phyloP scores from a whole-genome alignment of 768 basidiomycete species.

The Collybia mongolica region DNA sequence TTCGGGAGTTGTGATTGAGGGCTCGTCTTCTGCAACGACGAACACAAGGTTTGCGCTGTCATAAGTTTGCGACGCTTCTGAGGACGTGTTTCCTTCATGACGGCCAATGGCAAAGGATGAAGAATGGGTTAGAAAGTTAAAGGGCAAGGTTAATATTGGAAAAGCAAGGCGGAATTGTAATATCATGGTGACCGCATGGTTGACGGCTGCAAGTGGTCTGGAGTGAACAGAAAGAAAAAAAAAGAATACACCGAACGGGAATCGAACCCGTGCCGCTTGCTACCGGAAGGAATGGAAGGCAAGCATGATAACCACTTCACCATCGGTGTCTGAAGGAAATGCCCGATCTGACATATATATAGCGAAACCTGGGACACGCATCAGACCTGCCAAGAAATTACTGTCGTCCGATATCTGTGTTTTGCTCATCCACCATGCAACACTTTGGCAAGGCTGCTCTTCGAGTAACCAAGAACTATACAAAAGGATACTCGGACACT shows the following conservation, averaged over 20 bases:
- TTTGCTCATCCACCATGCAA: constrained; percentile 46
- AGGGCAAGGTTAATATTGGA: background rate
- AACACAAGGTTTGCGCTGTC: background rate
- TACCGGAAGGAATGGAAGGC: constrained; percentile 60
- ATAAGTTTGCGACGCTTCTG: constrained; percentile 26
- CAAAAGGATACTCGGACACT: constrained; percentile 92
- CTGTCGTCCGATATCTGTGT: background rate
- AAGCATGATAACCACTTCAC: constrained; percentile 94
- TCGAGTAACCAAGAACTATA: constrained; percentile 92
- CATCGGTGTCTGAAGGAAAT: constrained; percentile 40
- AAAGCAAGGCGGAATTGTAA: background rate
- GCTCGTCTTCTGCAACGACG: background rate
- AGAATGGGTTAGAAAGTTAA: background rate
- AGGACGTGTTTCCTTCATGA: constrained; percentile 20
- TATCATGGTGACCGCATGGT: constrained; percentile 7
- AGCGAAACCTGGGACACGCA: too few relatives aligned
- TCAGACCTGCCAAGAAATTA: background rate
- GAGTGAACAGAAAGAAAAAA: background rate
- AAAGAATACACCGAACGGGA: constrained; percentile 60
- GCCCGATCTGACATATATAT: too few relatives aligned
- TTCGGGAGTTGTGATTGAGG: background rate
- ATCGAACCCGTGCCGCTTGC: constrained; percentile 78
- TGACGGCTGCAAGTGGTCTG: background rate
- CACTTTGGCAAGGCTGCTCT: constrained; percentile 84
- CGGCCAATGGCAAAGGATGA: background rate